Percentiles rank a stretch among this genome's conserved stretches.
Conservation (phyloP, 768 basidiomycete species). For the Pleurotus tuoliensis region DNA sequence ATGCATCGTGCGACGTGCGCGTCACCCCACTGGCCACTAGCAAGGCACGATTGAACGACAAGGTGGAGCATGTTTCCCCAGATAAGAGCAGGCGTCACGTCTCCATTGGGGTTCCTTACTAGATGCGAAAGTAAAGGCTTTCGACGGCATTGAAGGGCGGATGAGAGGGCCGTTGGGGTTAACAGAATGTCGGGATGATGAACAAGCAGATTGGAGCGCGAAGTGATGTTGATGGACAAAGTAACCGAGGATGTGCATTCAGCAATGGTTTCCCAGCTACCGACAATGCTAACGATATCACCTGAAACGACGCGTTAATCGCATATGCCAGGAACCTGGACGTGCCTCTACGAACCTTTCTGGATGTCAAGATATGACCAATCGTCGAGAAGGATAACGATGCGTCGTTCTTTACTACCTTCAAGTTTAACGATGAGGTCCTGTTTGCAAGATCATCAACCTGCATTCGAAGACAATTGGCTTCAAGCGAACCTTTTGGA, state of each 20-base stretch:
- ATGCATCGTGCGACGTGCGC: slow-evolving; percentile 58
- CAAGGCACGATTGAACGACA: slow-evolving; percentile 80
- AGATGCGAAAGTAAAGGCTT: slow-evolving; percentile 78
- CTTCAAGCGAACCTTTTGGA: slow-evolving; percentile 38
- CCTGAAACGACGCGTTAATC: slow-evolving; percentile 34
- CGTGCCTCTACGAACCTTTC: slow-evolving; percentile 35
- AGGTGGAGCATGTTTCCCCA: slow-evolving; percentile 96
- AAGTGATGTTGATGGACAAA: slow-evolving; percentile 53
- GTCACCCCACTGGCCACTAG: slow-evolving; percentile 57
- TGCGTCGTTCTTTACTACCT: slow-evolving; percentile 31
- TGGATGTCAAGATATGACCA: slow-evolving; percentile 68
- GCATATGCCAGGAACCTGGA: background rate
- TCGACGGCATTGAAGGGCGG: slow-evolving; percentile 76
- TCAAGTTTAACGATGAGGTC: slow-evolving; percentile 47
- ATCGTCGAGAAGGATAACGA: slow-evolving; percentile 68
- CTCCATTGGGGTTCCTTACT: slow-evolving; percentile 49
- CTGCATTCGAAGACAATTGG: background rate
- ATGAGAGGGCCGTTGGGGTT: slow-evolving; percentile 86
- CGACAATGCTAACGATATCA: slow-evolving; percentile 80
- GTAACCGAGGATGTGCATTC: slow-evolving; percentile 30
- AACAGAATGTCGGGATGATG: slow-evolving; percentile 91
- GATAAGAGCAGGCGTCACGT: slow-evolving; percentile 63
- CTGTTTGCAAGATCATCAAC: slow-evolving; percentile 25
- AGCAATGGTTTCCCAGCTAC: slow-evolving; percentile 28
- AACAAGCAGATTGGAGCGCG: slow-evolving; percentile 67